phyloP scores from a whole-genome alignment of 805 yeast species.

The Starmera pachycereana region DNA sequence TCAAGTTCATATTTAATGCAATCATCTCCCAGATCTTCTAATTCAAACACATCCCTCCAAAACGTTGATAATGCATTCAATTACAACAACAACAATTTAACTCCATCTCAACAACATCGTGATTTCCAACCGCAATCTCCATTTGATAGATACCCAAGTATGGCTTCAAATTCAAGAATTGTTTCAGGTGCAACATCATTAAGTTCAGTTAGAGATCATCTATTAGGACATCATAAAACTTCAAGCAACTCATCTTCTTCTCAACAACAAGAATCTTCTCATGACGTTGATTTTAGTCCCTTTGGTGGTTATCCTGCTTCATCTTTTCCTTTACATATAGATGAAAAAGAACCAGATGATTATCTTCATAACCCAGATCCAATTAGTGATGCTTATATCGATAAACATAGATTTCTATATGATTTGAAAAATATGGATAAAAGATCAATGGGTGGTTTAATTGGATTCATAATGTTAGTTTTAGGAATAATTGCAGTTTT shows the following conservation, averaged over 20 bases:
- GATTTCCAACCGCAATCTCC: too few species aligned
- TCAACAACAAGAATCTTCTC: slow-evolving; percentile 30
- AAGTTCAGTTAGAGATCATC: slow-evolving; percentile 1
- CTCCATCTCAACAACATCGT: too few species aligned
- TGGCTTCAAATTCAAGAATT: too few species aligned
- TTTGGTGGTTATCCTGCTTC: slow-evolving; percentile 97
- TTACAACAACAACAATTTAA: too few species aligned
- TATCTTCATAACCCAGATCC: slow-evolving; percentile 95
- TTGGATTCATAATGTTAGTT: slow-evolving; percentile 49
- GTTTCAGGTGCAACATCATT: too few species aligned
- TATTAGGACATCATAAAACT: slow-evolving; percentile 11
- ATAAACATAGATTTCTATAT: slow-evolving; percentile 51
- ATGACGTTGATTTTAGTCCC: slow-evolving; percentile 67
- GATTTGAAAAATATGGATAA: slow-evolving; percentile 61
- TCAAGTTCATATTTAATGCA: too few species aligned
- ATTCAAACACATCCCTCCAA: too few species aligned
- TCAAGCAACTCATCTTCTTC: slow-evolving; percentile 11
- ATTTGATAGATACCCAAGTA: too few species aligned
- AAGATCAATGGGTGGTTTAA: slow-evolving; percentile 48
- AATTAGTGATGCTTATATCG: slow-evolving; percentile 78
- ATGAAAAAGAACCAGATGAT: slow-evolving; percentile 93
- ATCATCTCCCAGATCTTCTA: too few species aligned
- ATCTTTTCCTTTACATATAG: slow-evolving; percentile 84
- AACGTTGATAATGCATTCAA: too few species aligned
- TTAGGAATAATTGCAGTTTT: slow-evolving; percentile 61